A percentile compares a stretch with the other conserved stretches of the same genome.
These are phyloP conservation scores for Ustilago crameri DNA, from an alignment of 1,284 basidiomycete genomes.

Conservation along the genomic window DNA sequence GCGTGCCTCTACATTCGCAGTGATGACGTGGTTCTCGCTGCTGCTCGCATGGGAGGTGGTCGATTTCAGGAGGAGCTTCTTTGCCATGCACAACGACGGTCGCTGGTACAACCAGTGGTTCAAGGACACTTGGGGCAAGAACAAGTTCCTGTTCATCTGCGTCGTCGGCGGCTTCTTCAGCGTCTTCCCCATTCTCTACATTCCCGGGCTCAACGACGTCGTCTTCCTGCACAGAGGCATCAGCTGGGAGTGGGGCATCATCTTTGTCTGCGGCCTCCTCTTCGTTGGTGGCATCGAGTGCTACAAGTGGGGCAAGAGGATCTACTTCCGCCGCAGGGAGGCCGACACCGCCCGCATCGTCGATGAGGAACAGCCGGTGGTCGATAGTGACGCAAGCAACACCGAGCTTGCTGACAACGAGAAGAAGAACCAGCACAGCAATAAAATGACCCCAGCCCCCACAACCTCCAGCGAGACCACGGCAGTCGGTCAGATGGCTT, in stretches of 20 bases:
- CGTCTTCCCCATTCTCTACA: slow-evolving; percentile 73
- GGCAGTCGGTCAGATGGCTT: slow-evolving; percentile 9
- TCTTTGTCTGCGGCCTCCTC: slow-evolving; percentile 60
- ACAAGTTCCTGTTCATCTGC: slow-evolving; percentile 64
- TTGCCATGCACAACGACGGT: slow-evolving; percentile 57
- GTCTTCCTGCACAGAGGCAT: slow-evolving; percentile 66
- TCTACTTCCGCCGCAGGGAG: slow-evolving; percentile 34
- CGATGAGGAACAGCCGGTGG: slow-evolving; percentile 38
- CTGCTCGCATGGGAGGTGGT: slow-evolving; percentile 69
- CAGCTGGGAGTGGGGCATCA: slow-evolving; percentile 68
- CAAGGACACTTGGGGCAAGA: slow-evolving; percentile 59
- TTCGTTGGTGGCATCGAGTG: slow-evolving; percentile 61
- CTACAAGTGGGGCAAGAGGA: slow-evolving; percentile 65
- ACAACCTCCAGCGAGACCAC: slow-evolving; percentile 29
- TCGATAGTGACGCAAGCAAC: neutral
- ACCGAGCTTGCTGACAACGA: slow-evolving; percentile 4
- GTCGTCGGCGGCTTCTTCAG: slow-evolving; percentile 70
- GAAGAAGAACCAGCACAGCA: slow-evolving; percentile 24
- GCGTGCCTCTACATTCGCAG: slow-evolving; percentile 66
- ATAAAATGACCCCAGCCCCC: slow-evolving; percentile 28
- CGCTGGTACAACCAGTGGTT: slow-evolving; percentile 60
- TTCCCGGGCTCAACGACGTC: slow-evolving; percentile 68
- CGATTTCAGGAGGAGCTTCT: slow-evolving; percentile 66
- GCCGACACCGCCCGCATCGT: slow-evolving; percentile 23
- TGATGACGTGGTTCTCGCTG: slow-evolving; percentile 66